Conservation (phyloP, 768 basidiomycete species). For the Cystobasidium onofrii region DNA sequence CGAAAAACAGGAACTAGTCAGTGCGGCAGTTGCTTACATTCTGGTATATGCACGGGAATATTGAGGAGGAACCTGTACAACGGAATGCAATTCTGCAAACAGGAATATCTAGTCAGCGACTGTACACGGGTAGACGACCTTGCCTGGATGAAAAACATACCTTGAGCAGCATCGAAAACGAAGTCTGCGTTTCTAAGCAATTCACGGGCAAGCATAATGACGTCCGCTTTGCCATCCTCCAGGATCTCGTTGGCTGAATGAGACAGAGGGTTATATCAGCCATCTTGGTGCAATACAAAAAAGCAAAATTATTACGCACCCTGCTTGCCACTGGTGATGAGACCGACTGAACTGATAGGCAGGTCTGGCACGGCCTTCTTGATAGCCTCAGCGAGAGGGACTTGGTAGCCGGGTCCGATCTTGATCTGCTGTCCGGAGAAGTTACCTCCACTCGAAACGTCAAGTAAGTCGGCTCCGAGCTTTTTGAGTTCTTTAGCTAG, state of each 20-base stretch:
- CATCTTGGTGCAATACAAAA: background rate
- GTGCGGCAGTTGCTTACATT: conserved; percentile 11
- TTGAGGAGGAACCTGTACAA: conserved; percentile 27
- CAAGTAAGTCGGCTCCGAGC: conserved; percentile 67
- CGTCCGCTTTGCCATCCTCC: conserved; percentile 59
- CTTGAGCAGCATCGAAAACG: conserved; percentile 19
- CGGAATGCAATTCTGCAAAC: conserved; percentile 27
- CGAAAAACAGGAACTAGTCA: too few species aligned
- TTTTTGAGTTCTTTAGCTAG: conserved; percentile 49
- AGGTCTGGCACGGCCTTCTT: conserved; percentile 54
- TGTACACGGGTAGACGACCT: too few species aligned
- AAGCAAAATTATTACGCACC: background rate
- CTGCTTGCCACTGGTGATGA: conserved; percentile 59
- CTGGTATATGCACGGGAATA: conserved; percentile 34
- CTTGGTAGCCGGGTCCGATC: conserved; percentile 57
- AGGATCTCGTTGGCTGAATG: conserved; percentile 33
- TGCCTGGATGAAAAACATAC: too few species aligned
- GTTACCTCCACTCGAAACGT: conserved; percentile 63
- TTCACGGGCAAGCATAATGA: conserved; percentile 47
- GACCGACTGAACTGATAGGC: conserved; percentile 58
- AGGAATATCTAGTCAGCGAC: background rate
- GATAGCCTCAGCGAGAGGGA: conserved; percentile 60
- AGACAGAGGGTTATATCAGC: background rate
- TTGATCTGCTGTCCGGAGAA: conserved; percentile 57
- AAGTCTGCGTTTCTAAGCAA: conserved; percentile 33